phyloP scores from a whole-genome alignment of 176 grass and related monocot species.

The Juncus effusus region DNA sequence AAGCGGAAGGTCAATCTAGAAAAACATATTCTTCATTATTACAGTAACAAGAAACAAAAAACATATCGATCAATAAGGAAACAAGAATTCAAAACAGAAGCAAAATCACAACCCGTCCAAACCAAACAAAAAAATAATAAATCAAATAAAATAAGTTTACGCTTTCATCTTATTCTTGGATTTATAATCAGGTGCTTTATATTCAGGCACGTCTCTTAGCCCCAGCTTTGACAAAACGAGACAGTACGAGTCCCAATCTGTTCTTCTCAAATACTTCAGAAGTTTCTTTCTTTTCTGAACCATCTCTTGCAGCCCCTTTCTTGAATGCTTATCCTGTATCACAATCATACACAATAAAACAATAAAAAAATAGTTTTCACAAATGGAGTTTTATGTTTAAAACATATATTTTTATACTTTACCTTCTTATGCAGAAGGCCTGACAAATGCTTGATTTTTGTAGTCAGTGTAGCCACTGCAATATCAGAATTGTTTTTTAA shows the following conservation, averaged over 20 bases:
- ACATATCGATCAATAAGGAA: too few species aligned
- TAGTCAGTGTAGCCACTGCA: conserved; percentile 86
- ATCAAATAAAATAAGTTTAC: conserved; percentile 14
- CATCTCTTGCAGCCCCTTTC: conserved; percentile 87
- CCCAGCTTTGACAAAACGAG: conserved; percentile 74
- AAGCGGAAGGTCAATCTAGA: too few species aligned
- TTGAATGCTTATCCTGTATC: conserved; percentile 85
- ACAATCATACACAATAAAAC: not conserved
- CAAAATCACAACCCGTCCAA: too few species aligned
- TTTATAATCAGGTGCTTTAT: conserved; percentile 78
- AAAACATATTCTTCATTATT: too few species aligned
- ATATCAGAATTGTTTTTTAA: conserved; percentile 26
- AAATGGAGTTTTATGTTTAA: too few species aligned
- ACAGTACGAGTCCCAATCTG: conserved; percentile 94
- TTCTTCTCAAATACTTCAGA: conserved; percentile 79
- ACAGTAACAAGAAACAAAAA: too few species aligned
- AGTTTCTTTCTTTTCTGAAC: conserved; percentile 91
- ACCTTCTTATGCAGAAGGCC: conserved; percentile 90
- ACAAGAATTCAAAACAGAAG: too few species aligned
- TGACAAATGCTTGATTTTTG: conserved; percentile 94
- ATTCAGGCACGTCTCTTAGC: conserved; percentile 61
- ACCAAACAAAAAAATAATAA: too few species aligned
- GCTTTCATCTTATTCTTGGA: conserved; percentile 49
- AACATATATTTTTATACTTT: not conserved
- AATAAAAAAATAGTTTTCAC: not conserved